Percentiles rank a stretch among this genome's conserved stretches.
Evolutionary conservation across 2,329 filamentous ascomycete species (phyloP).

Genomic region (Fusarium succisae): DNA sequence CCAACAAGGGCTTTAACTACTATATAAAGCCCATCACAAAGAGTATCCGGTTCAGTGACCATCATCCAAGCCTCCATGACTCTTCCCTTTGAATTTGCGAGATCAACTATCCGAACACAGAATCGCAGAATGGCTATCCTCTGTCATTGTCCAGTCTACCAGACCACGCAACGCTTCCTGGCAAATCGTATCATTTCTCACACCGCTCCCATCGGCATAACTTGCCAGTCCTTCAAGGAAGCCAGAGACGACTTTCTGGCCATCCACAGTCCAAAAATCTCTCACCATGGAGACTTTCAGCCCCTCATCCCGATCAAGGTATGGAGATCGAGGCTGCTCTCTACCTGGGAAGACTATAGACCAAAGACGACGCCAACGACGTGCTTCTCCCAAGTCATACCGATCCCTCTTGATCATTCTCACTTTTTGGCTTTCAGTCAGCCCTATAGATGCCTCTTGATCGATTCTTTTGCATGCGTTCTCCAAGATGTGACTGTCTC

Average conservation of each 20-base stretch:
- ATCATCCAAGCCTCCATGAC: not conserved
- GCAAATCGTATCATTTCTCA: not conserved
- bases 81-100: not conserved
- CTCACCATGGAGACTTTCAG: not conserved
- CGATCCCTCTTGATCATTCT: not conserved
- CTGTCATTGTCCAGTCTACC: not conserved
- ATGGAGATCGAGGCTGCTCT: not conserved
- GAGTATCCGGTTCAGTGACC: not conserved
- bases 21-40: not conserved
- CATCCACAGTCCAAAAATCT: not conserved
- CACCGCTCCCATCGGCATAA: not conserved
- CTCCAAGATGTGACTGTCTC: not conserved
- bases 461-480: not conserved
- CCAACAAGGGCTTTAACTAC: too few relatives aligned
- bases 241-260: not conserved
- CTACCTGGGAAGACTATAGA: not conserved
- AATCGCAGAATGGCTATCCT: not conserved
- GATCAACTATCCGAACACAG: fast-evolving
- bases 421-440: not conserved
- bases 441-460: not conserved
- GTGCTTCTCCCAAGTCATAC: not conserved
- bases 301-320: not conserved
- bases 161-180: not conserved
- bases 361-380: not conserved
- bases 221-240: not conserved